These are phyloP conservation scores for Pulveroboletus sp. DNA, from an alignment of 768 basidiomycete genomes.

Conservation along the genomic window DNA sequence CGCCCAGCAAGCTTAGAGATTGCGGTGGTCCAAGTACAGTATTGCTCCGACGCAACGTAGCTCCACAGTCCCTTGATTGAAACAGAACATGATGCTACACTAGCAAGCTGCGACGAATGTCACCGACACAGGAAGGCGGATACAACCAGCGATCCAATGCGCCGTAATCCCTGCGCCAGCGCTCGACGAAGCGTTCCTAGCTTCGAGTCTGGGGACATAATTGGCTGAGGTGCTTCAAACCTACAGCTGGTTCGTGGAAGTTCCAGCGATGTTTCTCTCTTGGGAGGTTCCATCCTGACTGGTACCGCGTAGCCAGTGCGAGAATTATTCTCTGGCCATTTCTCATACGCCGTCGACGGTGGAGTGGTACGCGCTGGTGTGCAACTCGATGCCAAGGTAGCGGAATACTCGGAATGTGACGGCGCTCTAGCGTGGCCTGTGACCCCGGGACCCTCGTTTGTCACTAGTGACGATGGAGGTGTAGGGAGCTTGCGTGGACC, in stretches of 20 bases:
- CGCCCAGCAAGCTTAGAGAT: slow-evolving; percentile 4
- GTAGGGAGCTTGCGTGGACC: slow-evolving; percentile 32
- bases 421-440: slow-evolving; percentile 15
- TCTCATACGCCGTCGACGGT: slow-evolving; percentile 29
- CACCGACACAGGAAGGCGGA: slow-evolving; percentile 31
- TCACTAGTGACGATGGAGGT: slow-evolving; percentile 26
- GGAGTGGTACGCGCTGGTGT: slow-evolving; percentile 30
- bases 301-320: slow-evolving; percentile 22
- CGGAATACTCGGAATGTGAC: slow-evolving; percentile 22
- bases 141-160: slow-evolving; percentile 28
- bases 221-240: slow-evolving; percentile 17
- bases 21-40: slow-evolving; percentile 18
- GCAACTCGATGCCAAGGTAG: slow-evolving; percentile 25
- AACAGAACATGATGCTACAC: slow-evolving; percentile 6
- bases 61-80: slow-evolving; percentile 26
- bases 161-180: slow-evolving; percentile 23
- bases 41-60: slow-evolving; percentile 20
- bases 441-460: slow-evolving; percentile 20
- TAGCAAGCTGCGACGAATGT: slow-evolving; percentile 13
- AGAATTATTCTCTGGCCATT: slow-evolving; percentile 24
- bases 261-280: slow-evolving; percentile 22
- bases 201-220: slow-evolving; percentile 23
- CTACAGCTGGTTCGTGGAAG: slow-evolving; percentile 17
- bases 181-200: slow-evolving; percentile 22
- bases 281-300: slow-evolving; percentile 24